Evolutionary conservation across 2,329 filamentous ascomycete genomes (phyloP).

Genomic region (Diaporthe destruens): DNA sequence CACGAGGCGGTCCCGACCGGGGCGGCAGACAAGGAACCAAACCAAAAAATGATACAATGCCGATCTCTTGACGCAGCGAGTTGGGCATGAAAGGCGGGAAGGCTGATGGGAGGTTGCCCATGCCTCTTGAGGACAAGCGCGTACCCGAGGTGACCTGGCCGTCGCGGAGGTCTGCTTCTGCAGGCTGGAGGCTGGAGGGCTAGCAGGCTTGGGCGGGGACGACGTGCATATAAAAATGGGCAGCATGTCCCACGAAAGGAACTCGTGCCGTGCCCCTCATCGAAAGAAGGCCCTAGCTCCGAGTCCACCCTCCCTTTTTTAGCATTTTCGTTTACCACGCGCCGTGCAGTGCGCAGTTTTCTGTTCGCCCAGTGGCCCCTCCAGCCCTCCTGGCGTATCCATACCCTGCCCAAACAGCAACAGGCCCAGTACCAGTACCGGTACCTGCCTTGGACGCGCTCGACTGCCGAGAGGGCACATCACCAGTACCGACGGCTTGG

Average conservation of each 20-base stretch:
- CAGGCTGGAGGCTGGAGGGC: constrained; percentile 26
- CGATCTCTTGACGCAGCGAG: constrained; percentile 29
- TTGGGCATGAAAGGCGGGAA: constrained; percentile 24
- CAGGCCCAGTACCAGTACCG: constrained; percentile 6
- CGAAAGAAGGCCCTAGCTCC: constrained; percentile 32
- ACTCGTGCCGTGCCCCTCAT: constrained; percentile 22
- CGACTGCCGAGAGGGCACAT: constrained; percentile 24
- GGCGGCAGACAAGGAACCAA: neutral
- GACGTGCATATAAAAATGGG: constrained; percentile 42
- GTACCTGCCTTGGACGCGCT: constrained; percentile 16
- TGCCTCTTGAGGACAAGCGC: constrained; percentile 39
- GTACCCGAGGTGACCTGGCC: constrained; percentile 18
- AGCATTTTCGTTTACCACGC: constrained; percentile 28
- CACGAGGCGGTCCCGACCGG: neutral
- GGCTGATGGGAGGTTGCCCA: constrained; percentile 28
- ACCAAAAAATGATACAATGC: constrained; percentile 11
- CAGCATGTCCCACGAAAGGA: constrained; percentile 39
- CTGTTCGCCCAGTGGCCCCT: constrained; percentile 16
- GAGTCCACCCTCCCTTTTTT: constrained; percentile 33
- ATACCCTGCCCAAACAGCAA: constrained; percentile 24
- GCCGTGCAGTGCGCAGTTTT: constrained; percentile 20
- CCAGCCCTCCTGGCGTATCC: neutral
- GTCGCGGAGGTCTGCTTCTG: constrained; percentile 11
- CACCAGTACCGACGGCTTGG: constrained; percentile 30
- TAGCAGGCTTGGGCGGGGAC: constrained; percentile 35